Evolutionary conservation across 2,329 filamentous ascomycete species (phyloP).

Genomic region (Diaporthe aspalathi): DNA sequence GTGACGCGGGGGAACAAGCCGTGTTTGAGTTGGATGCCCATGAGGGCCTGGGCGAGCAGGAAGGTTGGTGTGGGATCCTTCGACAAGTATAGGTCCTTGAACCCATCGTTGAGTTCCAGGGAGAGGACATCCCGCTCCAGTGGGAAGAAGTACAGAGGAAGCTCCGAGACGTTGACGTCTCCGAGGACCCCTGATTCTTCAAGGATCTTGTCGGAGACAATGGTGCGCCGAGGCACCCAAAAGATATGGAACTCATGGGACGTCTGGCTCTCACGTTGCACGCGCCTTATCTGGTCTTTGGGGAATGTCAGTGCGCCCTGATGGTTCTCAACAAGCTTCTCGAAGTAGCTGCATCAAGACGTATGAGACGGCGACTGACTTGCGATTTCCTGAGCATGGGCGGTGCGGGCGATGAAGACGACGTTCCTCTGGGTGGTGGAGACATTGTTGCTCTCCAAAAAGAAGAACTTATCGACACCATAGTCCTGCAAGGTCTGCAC

Average conservation of each 20-base stretch:
- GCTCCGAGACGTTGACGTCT: slow-evolving; percentile 88
- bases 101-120: slow-evolving; percentile 87
- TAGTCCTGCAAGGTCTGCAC: slow-evolving; percentile 96
- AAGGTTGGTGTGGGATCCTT: slow-evolving; percentile 94
- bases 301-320: slow-evolving; percentile 68
- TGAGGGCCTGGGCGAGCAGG: slow-evolving; percentile 88
- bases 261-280: slow-evolving; percentile 87
- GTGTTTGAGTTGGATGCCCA: slow-evolving; percentile 91
- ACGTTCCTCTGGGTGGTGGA: slow-evolving; percentile 96
- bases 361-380: slow-evolving; percentile 68
- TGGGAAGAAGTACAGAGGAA: slow-evolving; percentile 90
- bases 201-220: slow-evolving; percentile 89
- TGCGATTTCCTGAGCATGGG: slow-evolving; percentile 88
- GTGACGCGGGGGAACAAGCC: slow-evolving; percentile 95
- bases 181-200: slow-evolving; percentile 94
- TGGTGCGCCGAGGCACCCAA: slow-evolving; percentile 92
- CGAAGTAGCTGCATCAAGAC: neutral
- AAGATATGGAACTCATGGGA: slow-evolving; percentile 98
- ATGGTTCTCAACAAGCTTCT: slow-evolving; percentile 58
- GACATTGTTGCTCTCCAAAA: slow-evolving; percentile 94
- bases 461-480: slow-evolving; percentile 97
- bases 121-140: slow-evolving; percentile 92
- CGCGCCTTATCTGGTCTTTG: slow-evolving; percentile 88
- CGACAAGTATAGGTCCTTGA: slow-evolving; percentile 86
- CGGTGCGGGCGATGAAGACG: slow-evolving; percentile 90